Conservation (phyloP, 2,329 filamentous ascomycete genomes). For the Phaeophleospora eucalypticola region DNA sequence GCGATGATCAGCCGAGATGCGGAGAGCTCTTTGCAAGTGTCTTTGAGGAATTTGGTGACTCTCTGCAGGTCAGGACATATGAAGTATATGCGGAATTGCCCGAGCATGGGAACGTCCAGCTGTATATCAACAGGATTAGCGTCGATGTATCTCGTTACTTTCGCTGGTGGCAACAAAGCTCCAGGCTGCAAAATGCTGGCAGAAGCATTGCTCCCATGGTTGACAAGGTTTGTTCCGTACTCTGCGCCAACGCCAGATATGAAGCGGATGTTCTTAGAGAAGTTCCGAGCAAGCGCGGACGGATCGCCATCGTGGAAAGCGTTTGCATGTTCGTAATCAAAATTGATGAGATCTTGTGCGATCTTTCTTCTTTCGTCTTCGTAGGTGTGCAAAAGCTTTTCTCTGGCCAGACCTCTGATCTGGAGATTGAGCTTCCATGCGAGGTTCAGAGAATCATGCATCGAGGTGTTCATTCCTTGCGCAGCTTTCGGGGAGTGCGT, state of each 20-base stretch:
- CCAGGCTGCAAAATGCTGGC: conserved; percentile 25
- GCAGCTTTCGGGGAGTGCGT: conserved; percentile 41
- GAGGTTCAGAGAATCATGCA: conserved; percentile 44
- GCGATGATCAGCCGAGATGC: conserved; percentile 57
- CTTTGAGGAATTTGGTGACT: conserved; percentile 55
- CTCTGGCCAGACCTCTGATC: conserved; percentile 37
- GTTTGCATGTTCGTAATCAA: conserved; percentile 47
- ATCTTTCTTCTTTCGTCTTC: conserved; percentile 42
- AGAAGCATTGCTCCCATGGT: background rate
- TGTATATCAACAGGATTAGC: conserved; percentile 74
- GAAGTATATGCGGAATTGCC: conserved; percentile 73
- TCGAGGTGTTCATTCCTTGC: conserved; percentile 44
- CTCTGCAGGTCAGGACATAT: conserved; percentile 60
- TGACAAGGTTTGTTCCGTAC: conserved; percentile 40
- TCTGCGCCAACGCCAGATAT: conserved; percentile 68
- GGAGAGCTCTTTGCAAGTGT: conserved; percentile 54
- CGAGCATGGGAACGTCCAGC: conserved; percentile 71
- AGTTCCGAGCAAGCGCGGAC: conserved; percentile 62
- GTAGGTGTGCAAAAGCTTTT: conserved; percentile 37
- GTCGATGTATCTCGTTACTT: conserved; percentile 70
- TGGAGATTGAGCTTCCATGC: conserved; percentile 44
- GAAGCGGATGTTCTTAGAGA: conserved; percentile 66
- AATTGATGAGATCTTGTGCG: conserved; percentile 42
- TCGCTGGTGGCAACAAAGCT: conserved; percentile 59
- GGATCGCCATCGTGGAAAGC: conserved; percentile 59